A percentile compares a stretch with the other conserved stretches of the same genome.
These are phyloP conservation scores for Cyberlindnera saturnus DNA, from an alignment of 805 yeast genomes.

Conservation along the genomic window DNA sequence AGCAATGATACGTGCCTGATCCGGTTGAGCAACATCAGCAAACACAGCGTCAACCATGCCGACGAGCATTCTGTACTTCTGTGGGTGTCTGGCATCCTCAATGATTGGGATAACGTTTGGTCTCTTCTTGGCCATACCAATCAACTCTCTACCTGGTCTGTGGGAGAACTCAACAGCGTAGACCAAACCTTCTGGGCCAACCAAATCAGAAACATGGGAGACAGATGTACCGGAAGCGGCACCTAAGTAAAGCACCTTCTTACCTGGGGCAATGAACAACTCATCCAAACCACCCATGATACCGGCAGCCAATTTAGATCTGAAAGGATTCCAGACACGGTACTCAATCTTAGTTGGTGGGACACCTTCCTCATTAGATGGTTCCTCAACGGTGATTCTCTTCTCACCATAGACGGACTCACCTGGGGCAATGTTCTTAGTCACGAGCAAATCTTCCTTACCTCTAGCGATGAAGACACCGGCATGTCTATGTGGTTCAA, in stretches of 20 bases:
- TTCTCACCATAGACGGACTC: slow-evolving; percentile 98
- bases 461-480: slow-evolving; percentile 99
- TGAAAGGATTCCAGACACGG: slow-evolving; percentile 99
- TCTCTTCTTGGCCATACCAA: slow-evolving; percentile 99
- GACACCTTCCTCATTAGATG: slow-evolving; percentile 79
- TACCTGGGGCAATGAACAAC: slow-evolving; percentile 95
- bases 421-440: slow-evolving; percentile 97
- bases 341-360: slow-evolving; percentile 94
- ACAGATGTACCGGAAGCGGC: slow-evolving; percentile 99
- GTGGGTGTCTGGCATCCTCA: slow-evolving; percentile 99
- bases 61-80: slow-evolving; percentile 96
- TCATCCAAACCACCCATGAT: slow-evolving; percentile 99
- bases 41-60: slow-evolving; percentile 99
- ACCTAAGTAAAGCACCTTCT: slow-evolving; percentile 94
- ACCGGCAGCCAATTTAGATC: slow-evolving; percentile 99
- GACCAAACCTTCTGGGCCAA: slow-evolving; percentile 98
- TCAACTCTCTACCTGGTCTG: slow-evolving; percentile 99
- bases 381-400: slow-evolving; percentile 90
- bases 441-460: slow-evolving; percentile 95
- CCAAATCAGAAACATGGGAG: slow-evolving; percentile 96
- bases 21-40: slow-evolving; percentile 99
- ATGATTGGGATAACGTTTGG: slow-evolving; percentile 98
- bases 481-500: slow-evolving; percentile 98
- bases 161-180: slow-evolving; percentile 99
- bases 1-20: slow-evolving; percentile 99